Conservation (phyloP, 2,329 filamentous ascomycete genomes). For the Apiospora arundinis region DNA sequence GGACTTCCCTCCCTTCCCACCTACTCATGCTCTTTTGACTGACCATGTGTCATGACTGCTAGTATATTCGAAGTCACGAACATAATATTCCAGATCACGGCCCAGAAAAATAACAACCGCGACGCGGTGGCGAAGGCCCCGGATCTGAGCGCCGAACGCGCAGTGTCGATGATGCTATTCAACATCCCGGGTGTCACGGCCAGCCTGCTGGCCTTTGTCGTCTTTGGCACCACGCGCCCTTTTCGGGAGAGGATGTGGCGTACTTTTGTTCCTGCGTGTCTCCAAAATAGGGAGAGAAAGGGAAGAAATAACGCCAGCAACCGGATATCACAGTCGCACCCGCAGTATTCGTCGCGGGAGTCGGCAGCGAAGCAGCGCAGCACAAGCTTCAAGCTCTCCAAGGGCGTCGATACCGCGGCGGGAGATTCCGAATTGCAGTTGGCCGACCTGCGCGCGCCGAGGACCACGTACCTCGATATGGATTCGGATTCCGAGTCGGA, state of each 20-base stretch:
- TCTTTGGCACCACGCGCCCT: constrained; percentile 49
- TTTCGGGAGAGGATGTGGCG: constrained; percentile 39
- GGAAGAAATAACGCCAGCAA: not conserved
- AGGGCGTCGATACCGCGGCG: not conserved
- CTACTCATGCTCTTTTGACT: not conserved
- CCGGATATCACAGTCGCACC: not conserved
- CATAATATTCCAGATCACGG: constrained; percentile 30
- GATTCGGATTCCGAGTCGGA: not conserved
- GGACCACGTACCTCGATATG: not conserved
- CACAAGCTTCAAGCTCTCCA: constrained; percentile 8
- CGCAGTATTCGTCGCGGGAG: constrained; percentile 23
- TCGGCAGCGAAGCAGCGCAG: not conserved
- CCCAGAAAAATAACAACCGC: constrained; percentile 37
- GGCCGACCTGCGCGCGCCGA: not conserved
- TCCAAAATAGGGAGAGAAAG: constrained; percentile 20
- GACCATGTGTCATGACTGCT: constrained; percentile 36
- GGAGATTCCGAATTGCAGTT: not conserved
- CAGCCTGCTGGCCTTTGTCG: constrained; percentile 43
- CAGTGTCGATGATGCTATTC: constrained; percentile 40
- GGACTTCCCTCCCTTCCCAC: not conserved
- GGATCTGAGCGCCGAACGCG: constrained; percentile 41
- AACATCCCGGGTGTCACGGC: constrained; percentile 48
- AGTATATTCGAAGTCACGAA: constrained; percentile 45
- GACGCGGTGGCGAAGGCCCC: constrained; percentile 38
- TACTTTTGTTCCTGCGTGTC: constrained; percentile 31